Evolutionary conservation across 345 rosid genomes (phyloP).

Genomic region (Pseudoturritis turrita): DNA sequence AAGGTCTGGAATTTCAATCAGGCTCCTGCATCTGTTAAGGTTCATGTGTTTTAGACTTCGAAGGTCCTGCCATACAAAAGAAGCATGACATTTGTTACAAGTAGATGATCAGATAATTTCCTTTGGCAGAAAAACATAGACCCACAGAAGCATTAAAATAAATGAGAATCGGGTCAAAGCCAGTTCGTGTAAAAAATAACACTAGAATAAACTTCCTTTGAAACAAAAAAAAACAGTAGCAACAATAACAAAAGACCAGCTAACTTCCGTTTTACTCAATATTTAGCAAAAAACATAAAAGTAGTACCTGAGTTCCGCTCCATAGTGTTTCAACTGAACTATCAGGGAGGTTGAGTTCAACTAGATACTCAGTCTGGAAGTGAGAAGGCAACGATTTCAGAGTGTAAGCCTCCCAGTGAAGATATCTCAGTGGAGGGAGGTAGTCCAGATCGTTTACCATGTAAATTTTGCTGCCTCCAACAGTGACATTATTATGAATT

Average conservation of each 20-base stretch:
- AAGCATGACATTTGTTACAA: not conserved
- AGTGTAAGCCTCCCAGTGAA: conserved; percentile 23
- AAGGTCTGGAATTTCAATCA: conserved; percentile 19
- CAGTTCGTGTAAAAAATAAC: not conserved
- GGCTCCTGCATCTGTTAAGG: conserved; percentile 17
- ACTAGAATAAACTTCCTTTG: not conserved
- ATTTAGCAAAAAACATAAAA: not conserved
- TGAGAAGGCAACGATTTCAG: conserved; percentile 5
- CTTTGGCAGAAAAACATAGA: no score
- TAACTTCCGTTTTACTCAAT: not conserved
- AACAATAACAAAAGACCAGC: not conserved
- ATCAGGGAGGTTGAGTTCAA: conserved; percentile 14
- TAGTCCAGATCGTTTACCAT: not conserved
- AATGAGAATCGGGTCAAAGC: not conserved
- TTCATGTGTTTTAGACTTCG: conserved; percentile 1
- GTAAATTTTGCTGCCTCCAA: conserved; percentile 1
- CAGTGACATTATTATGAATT: not conserved
- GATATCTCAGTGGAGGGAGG: conserved; percentile 18
- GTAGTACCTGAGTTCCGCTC: conserved; percentile 13
- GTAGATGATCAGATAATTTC: not conserved
- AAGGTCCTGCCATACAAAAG: conserved; percentile 16
- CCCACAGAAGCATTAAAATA: not conserved
- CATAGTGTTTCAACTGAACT: conserved; percentile 16
- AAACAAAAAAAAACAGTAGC: not conserved
- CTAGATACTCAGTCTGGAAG: conserved; percentile 8